These are phyloP conservation scores for Lizonia empirigonia DNA, from an alignment of 2,329 filamentous ascomycete genomes.

Conservation along the genomic window DNA sequence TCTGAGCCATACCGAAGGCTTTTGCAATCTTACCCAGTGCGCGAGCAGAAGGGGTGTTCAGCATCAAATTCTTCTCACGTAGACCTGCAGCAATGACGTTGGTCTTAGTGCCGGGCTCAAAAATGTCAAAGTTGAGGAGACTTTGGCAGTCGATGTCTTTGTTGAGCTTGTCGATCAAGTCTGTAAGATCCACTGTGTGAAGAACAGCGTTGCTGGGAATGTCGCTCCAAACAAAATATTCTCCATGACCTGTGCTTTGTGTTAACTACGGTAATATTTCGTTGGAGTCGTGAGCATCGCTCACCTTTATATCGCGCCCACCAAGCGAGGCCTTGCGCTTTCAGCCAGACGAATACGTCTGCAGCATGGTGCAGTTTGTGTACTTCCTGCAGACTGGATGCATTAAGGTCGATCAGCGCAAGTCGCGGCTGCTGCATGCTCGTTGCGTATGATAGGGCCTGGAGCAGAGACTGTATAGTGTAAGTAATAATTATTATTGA, in stretches of 20 bases:
- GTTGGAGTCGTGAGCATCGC: background rate
- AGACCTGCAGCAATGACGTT: background rate
- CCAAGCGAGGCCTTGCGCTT: background rate
- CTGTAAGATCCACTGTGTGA: background rate
- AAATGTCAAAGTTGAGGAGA: background rate
- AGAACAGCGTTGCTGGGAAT: background rate
- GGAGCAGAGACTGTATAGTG: background rate
- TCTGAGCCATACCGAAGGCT: constrained; percentile 4
- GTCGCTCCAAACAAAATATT: background rate
- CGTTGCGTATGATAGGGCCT: constrained; percentile 7
- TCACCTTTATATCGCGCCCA: constrained; percentile 13
- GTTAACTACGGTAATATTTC: background rate
- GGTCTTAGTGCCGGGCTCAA: background rate
- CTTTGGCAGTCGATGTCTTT: background rate
- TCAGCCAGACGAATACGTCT: background rate
- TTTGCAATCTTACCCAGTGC: background rate
- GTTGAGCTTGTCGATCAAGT: background rate
- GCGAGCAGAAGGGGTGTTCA: background rate
- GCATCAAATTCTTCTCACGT: background rate
- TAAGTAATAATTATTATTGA: background rate
- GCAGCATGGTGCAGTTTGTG: constrained; percentile 4
- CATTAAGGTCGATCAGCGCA: constrained; percentile 3
- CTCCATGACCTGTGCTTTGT: background rate
- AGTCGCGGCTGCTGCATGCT: constrained; percentile 6
- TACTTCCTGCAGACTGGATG: background rate